phyloP scores from a whole-genome alignment of 352 stramenopile genomes.

The Phytophthora idaei region DNA sequence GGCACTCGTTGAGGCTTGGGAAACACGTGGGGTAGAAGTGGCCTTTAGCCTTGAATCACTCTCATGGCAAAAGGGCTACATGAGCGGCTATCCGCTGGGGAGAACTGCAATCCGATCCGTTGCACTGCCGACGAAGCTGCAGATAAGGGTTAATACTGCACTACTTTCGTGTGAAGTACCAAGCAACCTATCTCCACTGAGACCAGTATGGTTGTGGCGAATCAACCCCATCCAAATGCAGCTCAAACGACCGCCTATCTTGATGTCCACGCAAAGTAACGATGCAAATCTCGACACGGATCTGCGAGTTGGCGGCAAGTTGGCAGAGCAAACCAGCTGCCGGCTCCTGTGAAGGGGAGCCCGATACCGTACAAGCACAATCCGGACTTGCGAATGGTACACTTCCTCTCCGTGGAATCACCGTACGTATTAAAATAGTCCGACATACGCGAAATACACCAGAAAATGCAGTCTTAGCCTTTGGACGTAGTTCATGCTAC shows the following conservation, averaged over 20 bases:
- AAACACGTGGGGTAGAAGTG: conserved; percentile 14
- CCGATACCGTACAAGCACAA: too few species aligned
- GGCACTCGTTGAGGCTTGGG: conserved; percentile 17
- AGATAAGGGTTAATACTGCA: not conserved
- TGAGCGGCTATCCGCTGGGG: conserved; percentile 1
- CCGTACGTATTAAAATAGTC: not conserved
- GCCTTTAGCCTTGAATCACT: not conserved
- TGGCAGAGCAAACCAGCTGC: too few species aligned
- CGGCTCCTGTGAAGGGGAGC: too few species aligned
- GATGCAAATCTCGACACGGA: conserved; percentile 17
- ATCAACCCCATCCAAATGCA: too few species aligned
- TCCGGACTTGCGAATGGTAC: too few species aligned
- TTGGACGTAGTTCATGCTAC: not conserved
- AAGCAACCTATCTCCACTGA: too few species aligned
- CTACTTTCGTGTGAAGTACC: not conserved
- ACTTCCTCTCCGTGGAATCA: too few species aligned
- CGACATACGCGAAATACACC: not conserved
- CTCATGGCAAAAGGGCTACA: conserved; percentile 3
- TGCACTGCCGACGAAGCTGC: not conserved
- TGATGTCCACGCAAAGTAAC: conserved; percentile 7
- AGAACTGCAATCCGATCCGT: not conserved
- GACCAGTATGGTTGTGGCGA: too few species aligned
- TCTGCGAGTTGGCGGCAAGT: not conserved
- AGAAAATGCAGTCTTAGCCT: too few species aligned
- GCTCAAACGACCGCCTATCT: not conserved